A percentile compares a stretch with the other conserved stretches of the same genome.
Conservation (phyloP, 352 stramenopile genomes). For the Globisporangium uncinulatum region DNA sequence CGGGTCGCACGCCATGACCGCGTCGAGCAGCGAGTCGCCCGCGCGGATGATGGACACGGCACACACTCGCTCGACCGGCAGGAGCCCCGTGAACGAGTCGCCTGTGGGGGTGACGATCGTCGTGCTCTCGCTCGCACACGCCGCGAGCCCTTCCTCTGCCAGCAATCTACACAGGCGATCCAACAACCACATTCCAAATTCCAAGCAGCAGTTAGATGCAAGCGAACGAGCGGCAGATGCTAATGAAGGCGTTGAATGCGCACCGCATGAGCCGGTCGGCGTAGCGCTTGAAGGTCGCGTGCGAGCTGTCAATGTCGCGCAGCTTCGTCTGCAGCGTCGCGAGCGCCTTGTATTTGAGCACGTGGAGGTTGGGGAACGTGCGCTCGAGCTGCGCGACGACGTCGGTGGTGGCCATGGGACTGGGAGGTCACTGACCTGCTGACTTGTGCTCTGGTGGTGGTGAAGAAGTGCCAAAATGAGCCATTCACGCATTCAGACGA, state of each 20-base stretch:
- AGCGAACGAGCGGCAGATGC: background rate
- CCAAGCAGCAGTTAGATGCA: background rate
- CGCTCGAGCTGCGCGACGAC: slow-evolving; percentile 44
- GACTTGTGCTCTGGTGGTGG: slow-evolving; percentile 1
- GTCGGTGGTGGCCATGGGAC: slow-evolving; percentile 34
- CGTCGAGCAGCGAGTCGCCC: slow-evolving; percentile 88
- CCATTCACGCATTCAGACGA: background rate
- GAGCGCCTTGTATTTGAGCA: slow-evolving; percentile 63
- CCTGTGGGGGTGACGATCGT: slow-evolving; percentile 68
- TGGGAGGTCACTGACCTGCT: no score
- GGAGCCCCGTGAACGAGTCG: slow-evolving; percentile 46
- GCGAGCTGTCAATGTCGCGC: slow-evolving; percentile 57
- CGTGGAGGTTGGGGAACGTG: slow-evolving; percentile 56
- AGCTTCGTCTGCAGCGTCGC: slow-evolving; percentile 66
- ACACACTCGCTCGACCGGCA: slow-evolving; percentile 70
- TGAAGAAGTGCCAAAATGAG: slow-evolving; percentile 7
- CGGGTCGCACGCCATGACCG: slow-evolving; percentile 84
- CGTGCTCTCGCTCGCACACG: slow-evolving; percentile 42
- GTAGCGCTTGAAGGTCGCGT: slow-evolving; percentile 76
- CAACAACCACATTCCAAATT: slow-evolving; percentile 1
- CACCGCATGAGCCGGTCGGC: slow-evolving; percentile 76
- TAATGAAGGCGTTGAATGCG: background rate
- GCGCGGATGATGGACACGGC: slow-evolving; percentile 93
- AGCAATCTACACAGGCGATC: slow-evolving; percentile 32
- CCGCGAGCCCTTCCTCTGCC: slow-evolving; percentile 65